These are phyloP conservation scores for Backusella parvicylindrica DNA, from an alignment of 192 early-diverging fungal genomes.

Conservation along the genomic window DNA sequence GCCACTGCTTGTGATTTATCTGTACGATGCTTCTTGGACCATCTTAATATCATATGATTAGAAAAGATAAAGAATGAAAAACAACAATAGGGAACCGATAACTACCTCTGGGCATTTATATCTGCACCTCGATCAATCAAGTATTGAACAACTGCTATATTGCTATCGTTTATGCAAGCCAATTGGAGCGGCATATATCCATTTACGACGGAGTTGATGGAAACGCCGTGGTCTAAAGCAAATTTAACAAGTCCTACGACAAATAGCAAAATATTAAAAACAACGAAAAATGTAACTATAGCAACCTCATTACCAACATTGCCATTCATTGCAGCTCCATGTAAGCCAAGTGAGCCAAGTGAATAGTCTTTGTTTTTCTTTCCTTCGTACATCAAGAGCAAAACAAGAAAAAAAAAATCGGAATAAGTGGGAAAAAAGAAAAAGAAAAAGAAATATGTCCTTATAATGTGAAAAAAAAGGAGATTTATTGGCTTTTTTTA, in stretches of 20 bases:
- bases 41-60: constrained; percentile 8
- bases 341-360: constrained; percentile 35
- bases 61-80: not conserved
- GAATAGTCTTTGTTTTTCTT: constrained; percentile 15
- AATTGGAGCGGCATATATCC: constrained; percentile 69
- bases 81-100: not conserved
- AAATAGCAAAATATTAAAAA: not conserved
- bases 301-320: constrained; percentile 41
- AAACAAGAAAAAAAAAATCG: not conserved
- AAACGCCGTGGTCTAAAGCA: constrained; percentile 62
- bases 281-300: not conserved
- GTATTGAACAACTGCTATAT: constrained; percentile 58
- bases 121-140: constrained; percentile 69
- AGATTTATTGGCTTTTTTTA: not conserved
- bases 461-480: not conserved
- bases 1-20: constrained; percentile 38
- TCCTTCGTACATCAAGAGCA: not conserved
- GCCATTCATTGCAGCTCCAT: constrained; percentile 48
- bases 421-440: not conserved
- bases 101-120: constrained; percentile 53
- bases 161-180: constrained; percentile 60
- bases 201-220: constrained; percentile 60
- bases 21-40: constrained; percentile 34
- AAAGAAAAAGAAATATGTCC: not conserved
- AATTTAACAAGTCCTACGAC: constrained; percentile 54